Conservation (phyloP, 805 yeast genomes). For the Metschnikowia aberdeeniae region DNA sequence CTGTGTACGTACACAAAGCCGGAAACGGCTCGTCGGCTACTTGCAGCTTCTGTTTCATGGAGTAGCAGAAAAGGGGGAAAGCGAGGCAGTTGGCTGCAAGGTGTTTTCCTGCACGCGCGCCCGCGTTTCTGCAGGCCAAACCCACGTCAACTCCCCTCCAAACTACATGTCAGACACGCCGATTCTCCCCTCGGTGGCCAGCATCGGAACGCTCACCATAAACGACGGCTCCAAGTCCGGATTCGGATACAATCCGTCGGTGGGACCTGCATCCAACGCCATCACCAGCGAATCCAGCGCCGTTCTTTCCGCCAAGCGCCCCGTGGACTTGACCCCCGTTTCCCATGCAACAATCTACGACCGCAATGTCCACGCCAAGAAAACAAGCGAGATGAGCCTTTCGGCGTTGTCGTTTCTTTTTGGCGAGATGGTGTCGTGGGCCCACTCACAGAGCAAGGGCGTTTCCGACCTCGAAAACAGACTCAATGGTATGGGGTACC, state of each 20-base stretch:
- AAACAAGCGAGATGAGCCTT: constrained; percentile 62
- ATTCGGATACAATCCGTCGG: constrained; percentile 43
- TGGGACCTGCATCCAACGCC: constrained; percentile 39
- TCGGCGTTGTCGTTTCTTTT: constrained; percentile 67
- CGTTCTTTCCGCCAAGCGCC: constrained; percentile 29
- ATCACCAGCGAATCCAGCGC: constrained; percentile 37
- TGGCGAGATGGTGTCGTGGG: constrained; percentile 64
- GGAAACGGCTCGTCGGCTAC: constrained; percentile 1
- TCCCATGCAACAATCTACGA: constrained; percentile 56
- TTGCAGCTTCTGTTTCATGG: not conserved
- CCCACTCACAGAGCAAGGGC: constrained; percentile 58
- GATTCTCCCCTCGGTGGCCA: constrained; percentile 17
- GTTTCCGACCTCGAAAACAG: constrained; percentile 55
- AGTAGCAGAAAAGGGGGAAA: not conserved
- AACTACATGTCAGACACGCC: constrained; percentile 16
- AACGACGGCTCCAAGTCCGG: constrained; percentile 21
- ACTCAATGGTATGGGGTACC: constrained; percentile 71
- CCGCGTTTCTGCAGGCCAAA: not conserved
- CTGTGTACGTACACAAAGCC: constrained; percentile 1
- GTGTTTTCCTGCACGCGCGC: constrained; percentile 1
- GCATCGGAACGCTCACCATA: constrained; percentile 17
- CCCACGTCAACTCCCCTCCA: not conserved
- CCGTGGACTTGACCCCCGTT: constrained; percentile 29
- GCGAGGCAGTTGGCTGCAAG: not conserved
- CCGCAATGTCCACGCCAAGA: constrained; percentile 56